These are phyloP conservation scores for Lichtheimia ramosa DNA, from an alignment of 371 early-diverging fungal genomes.

Conservation along the genomic window DNA sequence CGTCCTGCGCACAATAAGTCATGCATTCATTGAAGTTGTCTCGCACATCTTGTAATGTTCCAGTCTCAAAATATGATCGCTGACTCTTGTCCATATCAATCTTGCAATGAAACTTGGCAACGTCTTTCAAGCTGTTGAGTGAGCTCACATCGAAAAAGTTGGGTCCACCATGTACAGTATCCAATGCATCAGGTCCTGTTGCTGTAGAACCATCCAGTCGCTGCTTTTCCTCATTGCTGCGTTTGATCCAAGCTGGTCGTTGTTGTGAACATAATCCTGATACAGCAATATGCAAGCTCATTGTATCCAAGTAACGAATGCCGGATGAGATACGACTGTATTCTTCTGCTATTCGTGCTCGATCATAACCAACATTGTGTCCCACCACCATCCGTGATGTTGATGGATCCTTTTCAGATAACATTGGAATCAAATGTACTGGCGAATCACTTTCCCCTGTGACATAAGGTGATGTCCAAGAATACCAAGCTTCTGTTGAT, in stretches of 20 bases:
- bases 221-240: constrained; percentile 23
- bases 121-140: constrained; percentile 78
- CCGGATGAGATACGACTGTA: constrained; percentile 58
- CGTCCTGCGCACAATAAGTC: constrained; percentile 92
- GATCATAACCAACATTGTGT: constrained; percentile 92
- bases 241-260: constrained; percentile 78
- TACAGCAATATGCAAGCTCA: constrained; percentile 92
- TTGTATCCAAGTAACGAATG: constrained; percentile 85
- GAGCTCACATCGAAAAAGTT: constrained; percentile 72
- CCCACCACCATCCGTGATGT: constrained; percentile 74
- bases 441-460: constrained; percentile 34
- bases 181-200: not conserved
- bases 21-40: constrained; percentile 67
- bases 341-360: constrained; percentile 88
- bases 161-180: not conserved
- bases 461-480: constrained; percentile 85
- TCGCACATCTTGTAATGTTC: constrained; percentile 53
- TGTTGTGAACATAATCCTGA: constrained; percentile 92
- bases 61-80: constrained; percentile 71
- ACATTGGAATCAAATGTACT: constrained; percentile 71
- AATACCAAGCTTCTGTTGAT: constrained; percentile 81
- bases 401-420: constrained; percentile 18
- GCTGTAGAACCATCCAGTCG: constrained; percentile 9
- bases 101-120: constrained; percentile 78
- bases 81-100: constrained; percentile 74